Base-by-base conservation (phyloP, 768 basidiomycete species). In the Trichaptum fuscoviolaceum region DNA sequence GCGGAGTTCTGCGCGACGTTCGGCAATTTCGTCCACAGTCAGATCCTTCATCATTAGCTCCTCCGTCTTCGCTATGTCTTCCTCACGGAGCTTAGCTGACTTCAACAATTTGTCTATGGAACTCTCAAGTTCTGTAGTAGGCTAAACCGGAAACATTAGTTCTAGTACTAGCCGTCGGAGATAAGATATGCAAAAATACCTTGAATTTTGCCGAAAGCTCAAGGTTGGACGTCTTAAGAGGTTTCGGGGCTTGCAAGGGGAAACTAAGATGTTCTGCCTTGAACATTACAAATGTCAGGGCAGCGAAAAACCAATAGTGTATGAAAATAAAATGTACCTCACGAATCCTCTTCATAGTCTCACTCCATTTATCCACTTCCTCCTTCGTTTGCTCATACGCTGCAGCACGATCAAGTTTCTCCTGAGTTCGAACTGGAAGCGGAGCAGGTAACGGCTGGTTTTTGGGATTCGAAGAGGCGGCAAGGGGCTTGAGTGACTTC, bases 341-440 rank as follows among this genome's bases (percentile, higher is more conserved):
- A 69, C 90, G 89, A 70, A 99, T 95, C 24, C 86, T 85, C 75
- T 91, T 92, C 90, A 98, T 96, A 2, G 93, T 92, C 6, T 86
- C 87, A 27, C 86, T 86, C 97, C 96, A 99, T 80, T 96, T 97
- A 69, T 92, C 87, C 1, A 96, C 90, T 75, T 98, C 96, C 68
- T 86, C 84, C 74, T 93, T 94, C 4, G 96, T 98, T 76, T 92
- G 85, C 71, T 95, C 95, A 74, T 96, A 97, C 0, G 96, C 96
- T 8, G 95, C 96, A 73, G 95, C 89, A 62, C 96, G 88, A 70
- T 97, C 94, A 0, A 98, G 79, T 58, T 92, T 89, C 68, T 97
- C 95, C 74, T 97, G 93, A 0, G 89, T 85, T 35, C 95, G 85
- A 24, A 89, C 88, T 9, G 94, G 94, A 0, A 99, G 80, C 0